These are phyloP conservation scores for Coprinopsis marcescibilis DNA, from an alignment of 768 basidiomycete genomes.

Conservation along the genomic window DNA sequence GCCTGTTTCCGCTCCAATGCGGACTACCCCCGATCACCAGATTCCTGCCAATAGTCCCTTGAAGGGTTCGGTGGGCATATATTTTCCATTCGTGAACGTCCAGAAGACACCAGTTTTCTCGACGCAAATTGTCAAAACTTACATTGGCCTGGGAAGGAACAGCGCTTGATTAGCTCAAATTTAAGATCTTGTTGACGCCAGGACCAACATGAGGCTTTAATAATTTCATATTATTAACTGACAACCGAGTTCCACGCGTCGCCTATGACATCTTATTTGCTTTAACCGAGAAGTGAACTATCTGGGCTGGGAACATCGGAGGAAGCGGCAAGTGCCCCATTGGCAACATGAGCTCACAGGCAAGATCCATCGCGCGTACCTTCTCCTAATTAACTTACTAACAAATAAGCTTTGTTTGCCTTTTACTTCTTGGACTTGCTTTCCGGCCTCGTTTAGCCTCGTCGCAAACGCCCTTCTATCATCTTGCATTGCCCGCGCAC, in stretches of 20 bases:
- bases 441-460: slow-evolving; percentile 18
- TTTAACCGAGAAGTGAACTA: slow-evolving; percentile 16
- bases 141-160: slow-evolving; percentile 4
- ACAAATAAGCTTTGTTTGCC: slow-evolving; percentile 32
- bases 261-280: slow-evolving; percentile 25
- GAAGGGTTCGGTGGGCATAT: too few relatives aligned
- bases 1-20: slow-evolving; percentile 7
- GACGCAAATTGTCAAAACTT: slow-evolving; percentile 1
- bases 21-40: slow-evolving; percentile 8
- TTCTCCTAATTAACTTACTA: slow-evolving; percentile 28
- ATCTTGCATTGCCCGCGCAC: slow-evolving; percentile 15
- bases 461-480: slow-evolving; percentile 16
- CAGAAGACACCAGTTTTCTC: not conserved
- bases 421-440: slow-evolving; percentile 21
- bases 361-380: slow-evolving; percentile 15
- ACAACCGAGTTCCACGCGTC: slow-evolving; percentile 31
- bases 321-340: slow-evolving; percentile 19
- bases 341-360: slow-evolving; percentile 19
- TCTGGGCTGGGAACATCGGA: slow-evolving; percentile 22
- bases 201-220: slow-evolving; percentile 34
- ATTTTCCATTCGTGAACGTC: too few relatives aligned
- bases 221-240: slow-evolving; percentile 23
- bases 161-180: not conserved
- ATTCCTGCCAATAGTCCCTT: slow-evolving; percentile 4
- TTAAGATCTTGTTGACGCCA: not conserved